Base-by-base conservation (phyloP, 805 yeast species). In the Metahyphopichia silvanorum region DNA sequence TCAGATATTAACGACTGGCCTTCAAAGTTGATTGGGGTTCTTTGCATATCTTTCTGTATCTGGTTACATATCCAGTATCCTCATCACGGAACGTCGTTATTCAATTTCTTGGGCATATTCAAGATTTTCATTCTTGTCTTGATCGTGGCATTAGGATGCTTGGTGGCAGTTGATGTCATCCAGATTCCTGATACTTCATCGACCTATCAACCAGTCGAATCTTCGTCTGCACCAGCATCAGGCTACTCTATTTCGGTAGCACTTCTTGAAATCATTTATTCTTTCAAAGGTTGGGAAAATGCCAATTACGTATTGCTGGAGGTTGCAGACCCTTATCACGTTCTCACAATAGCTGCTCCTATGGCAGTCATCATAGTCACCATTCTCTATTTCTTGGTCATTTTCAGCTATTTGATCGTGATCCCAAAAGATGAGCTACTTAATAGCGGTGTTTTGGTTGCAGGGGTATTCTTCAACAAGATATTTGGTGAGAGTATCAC, bases 231-330 rank as follows among this genome's bases (percentile, higher is more conserved):
- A 9, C 21, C 29, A 47, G 55, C 30, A 65, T 54, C 49, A 27
- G 43, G 60, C 8, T 79, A 76, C 44, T 69, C 74, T 23, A 48
- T 71, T 5, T 67, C 83, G 1, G 77, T 77, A 22, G 83, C 80
- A 1, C 47, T 79, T 21, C 49, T 79, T 22, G 74, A 80, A 31
- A 71, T 79, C 16, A 74, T 79, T 10, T 79, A 77, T 46, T 76
- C 84, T 1, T 79, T 77, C 53, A 73, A 78, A 38, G 86, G 86
- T 4, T 79, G 85, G 84, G 85, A 79, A 42, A 79, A 79, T 42
- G 80, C 79, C 26, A 79, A 79, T 47, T 72, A 76, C 42, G 86
- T 79, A 1, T 55, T 79, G 32, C 69, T 71, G 38, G 85, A 79
- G 43, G 69, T 79, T 26, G 62, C 64, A 12, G 65, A 77, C 41